These are phyloP conservation scores for Lactarius indigo DNA, from an alignment of 768 basidiomycete species.

Conservation along the genomic window DNA sequence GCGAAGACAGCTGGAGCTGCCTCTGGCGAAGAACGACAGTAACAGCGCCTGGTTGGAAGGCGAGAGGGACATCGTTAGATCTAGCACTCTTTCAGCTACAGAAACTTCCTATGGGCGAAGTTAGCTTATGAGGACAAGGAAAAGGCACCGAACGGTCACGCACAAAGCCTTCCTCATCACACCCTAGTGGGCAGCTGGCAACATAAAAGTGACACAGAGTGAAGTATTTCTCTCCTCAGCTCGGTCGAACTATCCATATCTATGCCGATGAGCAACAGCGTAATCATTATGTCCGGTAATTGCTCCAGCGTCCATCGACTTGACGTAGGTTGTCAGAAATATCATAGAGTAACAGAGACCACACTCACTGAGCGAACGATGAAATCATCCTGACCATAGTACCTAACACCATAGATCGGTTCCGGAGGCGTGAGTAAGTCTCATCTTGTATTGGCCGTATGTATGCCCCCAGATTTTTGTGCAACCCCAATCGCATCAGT, in stretches of 20 bases:
- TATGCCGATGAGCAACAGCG: slow-evolving; percentile 52
- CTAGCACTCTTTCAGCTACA: slow-evolving; percentile 45
- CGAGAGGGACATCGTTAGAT: slow-evolving; percentile 38
- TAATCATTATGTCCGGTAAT: slow-evolving; percentile 45
- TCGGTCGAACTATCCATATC: slow-evolving; percentile 47
- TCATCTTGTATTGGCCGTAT: neutral
- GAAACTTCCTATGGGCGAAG: slow-evolving; percentile 40
- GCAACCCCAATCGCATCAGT: slow-evolving; percentile 18
- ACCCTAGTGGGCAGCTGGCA: slow-evolving; percentile 35
- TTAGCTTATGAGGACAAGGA: neutral
- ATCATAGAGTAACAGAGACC: neutral
- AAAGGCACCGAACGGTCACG: neutral
- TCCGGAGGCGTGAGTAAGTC: slow-evolving; percentile 6
- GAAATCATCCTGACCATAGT: slow-evolving; percentile 16
- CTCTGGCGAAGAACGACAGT: slow-evolving; percentile 49
- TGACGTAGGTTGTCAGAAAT: slow-evolving; percentile 3
- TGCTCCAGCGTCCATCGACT: slow-evolving; percentile 38
- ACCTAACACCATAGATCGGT: slow-evolving; percentile 9
- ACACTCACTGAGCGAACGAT: slow-evolving; percentile 13
- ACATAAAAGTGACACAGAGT: slow-evolving; percentile 47
- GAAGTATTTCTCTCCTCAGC: slow-evolving; percentile 44
- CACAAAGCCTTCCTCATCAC: slow-evolving; percentile 26
- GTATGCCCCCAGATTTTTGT: neutral
- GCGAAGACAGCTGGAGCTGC: slow-evolving; percentile 46
- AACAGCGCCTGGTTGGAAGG: slow-evolving; percentile 50